phyloP scores from a whole-genome alignment of 2,329 filamentous ascomycete species.

The Pseudogymnoascus sp. region DNA sequence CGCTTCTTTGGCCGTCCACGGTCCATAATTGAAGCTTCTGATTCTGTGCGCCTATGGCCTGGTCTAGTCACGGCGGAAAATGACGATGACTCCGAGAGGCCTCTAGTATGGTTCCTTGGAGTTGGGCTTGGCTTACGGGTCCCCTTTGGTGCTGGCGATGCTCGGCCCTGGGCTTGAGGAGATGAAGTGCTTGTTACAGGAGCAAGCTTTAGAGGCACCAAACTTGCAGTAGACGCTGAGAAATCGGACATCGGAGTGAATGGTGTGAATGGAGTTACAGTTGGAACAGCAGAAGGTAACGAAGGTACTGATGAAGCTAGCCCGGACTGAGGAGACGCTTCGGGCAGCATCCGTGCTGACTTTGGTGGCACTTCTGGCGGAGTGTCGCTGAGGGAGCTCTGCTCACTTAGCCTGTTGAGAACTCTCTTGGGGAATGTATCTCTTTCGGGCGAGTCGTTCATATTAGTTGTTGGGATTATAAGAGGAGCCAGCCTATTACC shows the following conservation, averaged over 20 bases:
- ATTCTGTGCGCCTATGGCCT: constrained; percentile 48
- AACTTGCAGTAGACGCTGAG: neutral
- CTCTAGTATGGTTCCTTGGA: neutral
- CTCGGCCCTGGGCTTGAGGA: constrained; percentile 18
- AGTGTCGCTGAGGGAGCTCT: constrained; percentile 31
- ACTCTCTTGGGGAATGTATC: constrained; percentile 8
- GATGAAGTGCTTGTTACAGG: neutral
- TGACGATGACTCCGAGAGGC: constrained; percentile 1
- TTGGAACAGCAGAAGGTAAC: constrained; percentile 9
- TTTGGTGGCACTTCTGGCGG: constrained; percentile 36
- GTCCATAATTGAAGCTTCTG: constrained; percentile 56
- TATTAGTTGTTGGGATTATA: constrained; percentile 45
- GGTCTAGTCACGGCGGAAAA: constrained; percentile 7
- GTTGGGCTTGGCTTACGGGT: constrained; percentile 8
- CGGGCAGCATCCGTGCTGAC: constrained; percentile 35
- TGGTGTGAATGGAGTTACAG: constrained; percentile 31
- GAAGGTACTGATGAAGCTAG: neutral
- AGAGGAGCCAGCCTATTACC: constrained; percentile 50
- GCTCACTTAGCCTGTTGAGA: constrained; percentile 16
- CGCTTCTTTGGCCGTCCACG: constrained; percentile 55
- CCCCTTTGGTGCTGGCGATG: constrained; percentile 22
- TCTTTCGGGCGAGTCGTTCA: constrained; percentile 18
- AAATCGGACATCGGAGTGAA: constrained; percentile 39
- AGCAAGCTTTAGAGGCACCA: neutral
- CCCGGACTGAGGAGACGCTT: constrained; percentile 44